Evolutionary conservation across 257 asterid genomes (phyloP).

Genomic region (Salvia miltiorrhiza): DNA sequence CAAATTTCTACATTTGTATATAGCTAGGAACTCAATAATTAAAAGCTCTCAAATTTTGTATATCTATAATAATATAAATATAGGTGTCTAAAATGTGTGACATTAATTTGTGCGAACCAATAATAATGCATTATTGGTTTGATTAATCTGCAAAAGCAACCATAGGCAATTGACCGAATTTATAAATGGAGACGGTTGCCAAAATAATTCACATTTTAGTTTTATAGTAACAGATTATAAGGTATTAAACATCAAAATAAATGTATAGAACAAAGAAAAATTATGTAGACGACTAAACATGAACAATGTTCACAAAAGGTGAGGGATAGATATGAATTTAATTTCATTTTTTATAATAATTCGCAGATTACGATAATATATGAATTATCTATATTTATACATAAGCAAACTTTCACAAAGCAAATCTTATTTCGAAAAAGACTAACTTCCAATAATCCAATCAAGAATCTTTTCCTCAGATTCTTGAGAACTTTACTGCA

Average conservation of each 20-base stretch:
- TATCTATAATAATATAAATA: no score
- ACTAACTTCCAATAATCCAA: not conserved
- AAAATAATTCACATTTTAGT: no score
- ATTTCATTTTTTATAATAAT: no score
- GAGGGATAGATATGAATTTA: no score
- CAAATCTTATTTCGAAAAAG: not conserved
- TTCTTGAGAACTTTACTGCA: not conserved
- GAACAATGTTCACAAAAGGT: no score
- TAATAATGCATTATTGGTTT: slow-evolving; percentile 17
- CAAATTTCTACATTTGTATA: slow-evolving; percentile 4
- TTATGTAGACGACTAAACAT: no score
- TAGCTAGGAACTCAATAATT: no score
- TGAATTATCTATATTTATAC: not conserved
- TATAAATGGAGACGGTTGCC: not conserved
- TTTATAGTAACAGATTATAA: no score
- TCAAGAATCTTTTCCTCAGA: not conserved
- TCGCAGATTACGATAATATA: no score
- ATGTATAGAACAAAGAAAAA: no score
- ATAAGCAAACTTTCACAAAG: not conserved
- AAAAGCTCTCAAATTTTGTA: slow-evolving; percentile 2
- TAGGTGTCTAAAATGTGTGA: not conserved
- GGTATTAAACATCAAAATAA: no score
- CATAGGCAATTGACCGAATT: slow-evolving; percentile 26
- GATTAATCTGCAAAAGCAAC: slow-evolving; percentile 15
- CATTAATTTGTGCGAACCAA: slow-evolving; percentile 14